These are phyloP conservation scores for Cyanidiococcus yangmingshanensis DNA, from an alignment of 23 red algal species.

Conservation along the genomic window DNA sequence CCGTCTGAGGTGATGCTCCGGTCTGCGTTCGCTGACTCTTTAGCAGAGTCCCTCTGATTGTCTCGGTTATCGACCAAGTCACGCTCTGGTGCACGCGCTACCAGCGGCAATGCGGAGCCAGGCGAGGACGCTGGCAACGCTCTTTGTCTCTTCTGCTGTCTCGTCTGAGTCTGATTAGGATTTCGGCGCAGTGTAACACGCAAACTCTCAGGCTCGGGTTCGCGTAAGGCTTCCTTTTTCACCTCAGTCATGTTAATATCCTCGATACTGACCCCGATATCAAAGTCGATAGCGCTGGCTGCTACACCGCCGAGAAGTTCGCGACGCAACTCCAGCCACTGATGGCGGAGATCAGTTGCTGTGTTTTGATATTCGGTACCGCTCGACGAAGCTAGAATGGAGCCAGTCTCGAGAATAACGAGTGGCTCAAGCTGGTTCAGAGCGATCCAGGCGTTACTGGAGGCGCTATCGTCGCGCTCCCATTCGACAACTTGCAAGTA, in stretches of 20 bases:
- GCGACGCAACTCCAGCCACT: constrained; percentile 48
- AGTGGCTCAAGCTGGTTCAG: constrained; percentile 48
- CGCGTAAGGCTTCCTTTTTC: neutral
- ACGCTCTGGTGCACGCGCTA: neutral
- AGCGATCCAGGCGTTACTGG: constrained; percentile 8
- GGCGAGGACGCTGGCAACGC: too few species aligned
- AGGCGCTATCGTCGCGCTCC: neutral
- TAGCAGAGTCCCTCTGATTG: constrained; percentile 21
- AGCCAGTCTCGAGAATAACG: constrained; percentile 41
- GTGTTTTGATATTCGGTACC: constrained; percentile 61
- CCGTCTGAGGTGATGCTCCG: too few species aligned
- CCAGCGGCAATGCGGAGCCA: too few species aligned
- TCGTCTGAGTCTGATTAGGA: neutral
- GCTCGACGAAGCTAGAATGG: constrained; percentile 63
- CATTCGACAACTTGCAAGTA: neutral
- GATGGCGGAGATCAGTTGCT: constrained; percentile 39
- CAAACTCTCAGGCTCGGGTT: neutral
- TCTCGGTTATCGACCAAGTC: neutral
- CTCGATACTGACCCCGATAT: constrained; percentile 43
- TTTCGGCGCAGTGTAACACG: neutral
- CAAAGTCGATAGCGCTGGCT: constrained; percentile 28
- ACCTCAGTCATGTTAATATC: constrained; percentile 17
- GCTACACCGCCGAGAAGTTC: constrained; percentile 43
- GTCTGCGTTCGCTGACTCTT: constrained; percentile 28
- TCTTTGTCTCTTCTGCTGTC: neutral